phyloP scores from a whole-genome alignment of 2,329 filamentous ascomycete species.

The Talaromyces sp. region DNA sequence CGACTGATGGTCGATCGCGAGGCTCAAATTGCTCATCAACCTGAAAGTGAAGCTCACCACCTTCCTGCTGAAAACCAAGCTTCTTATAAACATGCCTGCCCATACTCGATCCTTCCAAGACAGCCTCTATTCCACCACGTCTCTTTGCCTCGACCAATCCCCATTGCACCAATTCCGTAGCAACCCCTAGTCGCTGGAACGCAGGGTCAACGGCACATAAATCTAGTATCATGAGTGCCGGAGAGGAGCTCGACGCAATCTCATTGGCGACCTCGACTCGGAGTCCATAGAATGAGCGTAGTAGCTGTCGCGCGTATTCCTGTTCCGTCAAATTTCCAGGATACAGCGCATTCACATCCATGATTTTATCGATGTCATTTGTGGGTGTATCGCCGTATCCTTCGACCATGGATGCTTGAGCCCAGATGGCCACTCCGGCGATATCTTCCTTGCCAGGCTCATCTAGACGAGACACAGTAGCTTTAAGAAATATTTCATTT shows the following conservation, averaged over 20 bases:
- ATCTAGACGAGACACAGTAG: neutral
- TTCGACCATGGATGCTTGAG: neutral
- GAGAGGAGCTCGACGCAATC: neutral
- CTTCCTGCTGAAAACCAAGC: constrained; percentile 1
- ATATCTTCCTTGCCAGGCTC: neutral
- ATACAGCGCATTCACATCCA: neutral
- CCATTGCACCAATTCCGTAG: neutral
- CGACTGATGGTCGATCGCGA: neutral
- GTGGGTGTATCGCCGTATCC: neutral
- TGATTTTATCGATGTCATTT: neutral
- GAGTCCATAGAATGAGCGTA: neutral
- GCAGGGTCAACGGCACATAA: neutral
- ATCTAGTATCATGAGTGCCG: neutral
- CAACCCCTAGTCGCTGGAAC: neutral
- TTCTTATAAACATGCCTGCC: constrained; percentile 2
- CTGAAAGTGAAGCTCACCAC: neutral
- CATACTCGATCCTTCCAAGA: neutral
- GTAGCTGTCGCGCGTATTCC: neutral
- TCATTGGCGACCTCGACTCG: neutral
- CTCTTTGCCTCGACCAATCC: neutral
- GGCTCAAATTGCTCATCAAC: neutral
- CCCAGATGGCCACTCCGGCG: constrained; percentile 1
- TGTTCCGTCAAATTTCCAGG: neutral
- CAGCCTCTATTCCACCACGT: neutral
- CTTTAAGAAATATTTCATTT: neutral